Percentiles rank a stretch among this genome's conserved stretches.
Conservation (phyloP, 768 basidiomycete species). For the Vararia minispora region DNA sequence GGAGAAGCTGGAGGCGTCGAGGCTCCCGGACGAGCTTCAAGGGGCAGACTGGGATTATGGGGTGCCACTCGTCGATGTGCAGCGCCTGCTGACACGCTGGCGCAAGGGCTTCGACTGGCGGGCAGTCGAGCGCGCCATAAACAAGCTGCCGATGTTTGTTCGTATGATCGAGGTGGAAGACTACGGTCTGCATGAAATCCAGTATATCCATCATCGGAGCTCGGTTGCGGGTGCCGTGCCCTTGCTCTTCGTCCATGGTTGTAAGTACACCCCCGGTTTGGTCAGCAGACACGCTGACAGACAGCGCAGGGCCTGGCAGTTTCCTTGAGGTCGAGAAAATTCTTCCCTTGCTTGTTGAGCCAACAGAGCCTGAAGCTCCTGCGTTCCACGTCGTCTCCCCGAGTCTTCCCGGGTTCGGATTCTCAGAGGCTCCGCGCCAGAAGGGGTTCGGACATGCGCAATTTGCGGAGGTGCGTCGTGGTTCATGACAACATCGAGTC, state of each 20-base stretch:
- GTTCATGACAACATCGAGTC: neutral
- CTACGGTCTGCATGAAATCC: conserved; percentile 18
- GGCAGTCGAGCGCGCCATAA: conserved; percentile 17
- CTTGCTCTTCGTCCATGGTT: conserved; percentile 12
- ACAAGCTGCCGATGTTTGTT: conserved; percentile 22
- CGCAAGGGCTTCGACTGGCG: conserved; percentile 20
- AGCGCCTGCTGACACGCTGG: conserved; percentile 18
- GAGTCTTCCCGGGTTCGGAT: conserved; percentile 18
- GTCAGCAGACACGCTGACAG: too few relatives aligned
- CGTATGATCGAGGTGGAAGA: conserved; percentile 21
- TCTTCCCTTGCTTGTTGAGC: conserved; percentile 14
- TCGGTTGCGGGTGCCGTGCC: conserved; percentile 11
- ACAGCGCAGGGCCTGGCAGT: conserved; percentile 16
- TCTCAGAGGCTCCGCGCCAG: conserved; percentile 15
- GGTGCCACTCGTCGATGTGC: conserved; percentile 16
- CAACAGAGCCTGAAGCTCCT: conserved; percentile 9
- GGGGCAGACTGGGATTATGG: conserved; percentile 40
- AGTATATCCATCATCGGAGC: conserved; percentile 23
- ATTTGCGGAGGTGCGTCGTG: conserved; percentile 15
- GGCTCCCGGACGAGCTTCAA: conserved; percentile 45
- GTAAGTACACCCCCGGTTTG: conserved; percentile 12
- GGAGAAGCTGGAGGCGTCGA: conserved; percentile 33
- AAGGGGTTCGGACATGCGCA: conserved; percentile 14
- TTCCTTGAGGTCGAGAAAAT: conserved; percentile 18
- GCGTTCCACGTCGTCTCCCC: conserved; percentile 17